Conservation (phyloP, 1,284 basidiomycete species). For the Papiliotrema fonsecae region DNA sequence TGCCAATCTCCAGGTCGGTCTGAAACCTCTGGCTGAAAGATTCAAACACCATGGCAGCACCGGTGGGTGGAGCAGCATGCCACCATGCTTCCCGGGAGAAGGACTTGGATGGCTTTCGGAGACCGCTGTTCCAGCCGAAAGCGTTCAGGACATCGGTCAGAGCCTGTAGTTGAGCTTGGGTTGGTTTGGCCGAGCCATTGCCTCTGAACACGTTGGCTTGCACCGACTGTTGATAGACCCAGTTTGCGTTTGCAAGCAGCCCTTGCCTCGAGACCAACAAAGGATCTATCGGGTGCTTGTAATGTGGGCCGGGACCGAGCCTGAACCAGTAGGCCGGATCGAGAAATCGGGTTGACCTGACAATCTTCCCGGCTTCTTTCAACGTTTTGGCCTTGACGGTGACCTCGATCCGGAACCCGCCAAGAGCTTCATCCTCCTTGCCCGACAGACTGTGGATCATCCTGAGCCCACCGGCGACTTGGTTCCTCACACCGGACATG, state of each 20-base stretch:
- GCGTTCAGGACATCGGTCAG: conserved; percentile 11
- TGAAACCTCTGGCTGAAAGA: background rate
- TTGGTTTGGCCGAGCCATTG: background rate
- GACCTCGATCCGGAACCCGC: background rate
- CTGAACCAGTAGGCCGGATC: conserved; percentile 6
- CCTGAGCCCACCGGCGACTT: background rate
- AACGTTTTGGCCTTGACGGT: background rate
- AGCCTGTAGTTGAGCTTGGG: conserved; percentile 4
- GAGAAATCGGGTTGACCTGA: conserved; percentile 1
- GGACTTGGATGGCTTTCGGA: background rate
- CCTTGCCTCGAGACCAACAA: conserved; percentile 5
- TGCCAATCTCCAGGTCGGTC: background rate
- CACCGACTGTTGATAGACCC: conserved; percentile 7
- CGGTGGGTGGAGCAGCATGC: background rate
- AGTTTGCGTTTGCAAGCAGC: conserved; percentile 11
- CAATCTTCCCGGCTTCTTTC: background rate
- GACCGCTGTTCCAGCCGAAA: conserved; percentile 7
- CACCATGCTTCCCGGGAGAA: background rate
- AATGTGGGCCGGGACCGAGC: background rate
- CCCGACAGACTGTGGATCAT: background rate
- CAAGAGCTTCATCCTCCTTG: background rate
- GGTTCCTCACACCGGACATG: background rate
- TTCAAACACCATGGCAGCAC: background rate
- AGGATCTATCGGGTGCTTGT: background rate
- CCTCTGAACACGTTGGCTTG: conserved; percentile 3